These are phyloP conservation scores for Gastrolobium villosum DNA, from an alignment of 306 rosid genomes.

Conservation along the genomic window DNA sequence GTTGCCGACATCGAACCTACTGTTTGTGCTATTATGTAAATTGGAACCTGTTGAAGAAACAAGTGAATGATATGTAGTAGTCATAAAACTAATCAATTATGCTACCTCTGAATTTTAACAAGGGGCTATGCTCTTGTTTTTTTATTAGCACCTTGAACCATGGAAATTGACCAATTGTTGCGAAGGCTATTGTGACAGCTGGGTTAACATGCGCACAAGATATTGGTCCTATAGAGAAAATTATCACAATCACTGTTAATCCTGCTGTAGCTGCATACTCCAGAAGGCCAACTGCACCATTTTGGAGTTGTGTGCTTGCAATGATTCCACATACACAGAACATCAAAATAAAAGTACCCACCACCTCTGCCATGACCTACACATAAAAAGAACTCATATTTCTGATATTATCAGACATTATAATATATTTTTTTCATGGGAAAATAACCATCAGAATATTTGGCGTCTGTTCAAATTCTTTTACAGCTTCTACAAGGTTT, in stretches of 20 bases:
- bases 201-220: slow-evolving; percentile 95
- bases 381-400: slow-evolving; percentile 9
- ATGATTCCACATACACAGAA: slow-evolving; percentile 77
- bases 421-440: background rate
- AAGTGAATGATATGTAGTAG: slow-evolving; percentile 6
- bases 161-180: slow-evolving; percentile 79
- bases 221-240: slow-evolving; percentile 74
- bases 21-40: slow-evolving; percentile 70
- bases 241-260: slow-evolving; percentile 77
- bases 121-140: slow-evolving; percentile 10
- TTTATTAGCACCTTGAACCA: slow-evolving; percentile 69
- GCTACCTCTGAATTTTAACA: background rate
- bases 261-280: slow-evolving; percentile 90
- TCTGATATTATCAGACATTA: slow-evolving; percentile 4
- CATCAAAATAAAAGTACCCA: slow-evolving; percentile 84
- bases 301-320: slow-evolving; percentile 63
- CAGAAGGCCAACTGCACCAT: slow-evolving; percentile 69
- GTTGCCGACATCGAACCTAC: slow-evolving; percentile 78
- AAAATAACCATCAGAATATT: background rate
- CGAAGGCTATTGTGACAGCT: slow-evolving; percentile 85
- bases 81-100: slow-evolving; percentile 40
- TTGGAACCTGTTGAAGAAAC: slow-evolving; percentile 67
- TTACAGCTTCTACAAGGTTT: slow-evolving; percentile 12
- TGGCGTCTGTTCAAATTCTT: background rate
- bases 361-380: slow-evolving; percentile 84